These are phyloP conservation scores for Melastoma candidum DNA, from an alignment of 441 rosid genomes.

Conservation along the genomic window DNA sequence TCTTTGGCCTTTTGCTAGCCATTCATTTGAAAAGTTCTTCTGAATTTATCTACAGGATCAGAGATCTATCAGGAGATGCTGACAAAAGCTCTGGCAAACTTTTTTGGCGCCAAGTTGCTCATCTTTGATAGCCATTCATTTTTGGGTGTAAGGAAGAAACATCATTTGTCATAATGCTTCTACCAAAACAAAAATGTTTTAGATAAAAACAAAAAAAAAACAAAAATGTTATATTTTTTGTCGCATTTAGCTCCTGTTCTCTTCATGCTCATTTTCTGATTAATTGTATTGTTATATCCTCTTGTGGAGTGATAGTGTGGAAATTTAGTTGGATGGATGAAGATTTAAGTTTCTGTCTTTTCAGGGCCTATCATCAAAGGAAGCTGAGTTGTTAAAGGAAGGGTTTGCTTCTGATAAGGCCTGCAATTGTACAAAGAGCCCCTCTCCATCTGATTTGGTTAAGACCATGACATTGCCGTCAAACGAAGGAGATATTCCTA, in stretches of 20 bases:
- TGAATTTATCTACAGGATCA: constrained; percentile 47
- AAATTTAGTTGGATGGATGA: background rate
- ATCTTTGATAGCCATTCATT: constrained; percentile 65
- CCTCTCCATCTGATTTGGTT: constrained; percentile 29
- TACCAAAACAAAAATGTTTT: background rate
- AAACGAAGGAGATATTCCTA: constrained; percentile 46
- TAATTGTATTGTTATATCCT: no score
- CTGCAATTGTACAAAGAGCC: constrained; percentile 32
- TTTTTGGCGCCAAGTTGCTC: constrained; percentile 70
- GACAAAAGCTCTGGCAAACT: constrained; percentile 79
- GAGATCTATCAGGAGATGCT: constrained; percentile 91
- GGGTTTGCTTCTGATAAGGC: constrained; percentile 49
- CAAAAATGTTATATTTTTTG: constrained; percentile 2
- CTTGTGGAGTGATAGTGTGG: background rate
- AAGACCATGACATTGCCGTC: constrained; percentile 31
- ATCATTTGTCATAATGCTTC: constrained; percentile 14
- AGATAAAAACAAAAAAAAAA: constrained; percentile 10
- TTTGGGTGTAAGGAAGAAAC: constrained; percentile 60
- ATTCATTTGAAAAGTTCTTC: constrained; percentile 6
- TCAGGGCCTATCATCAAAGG: constrained; percentile 78
- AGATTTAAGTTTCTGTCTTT: constrained; percentile 12
- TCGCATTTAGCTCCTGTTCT: background rate
- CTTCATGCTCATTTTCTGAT: background rate
- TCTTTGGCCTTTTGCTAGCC: background rate
- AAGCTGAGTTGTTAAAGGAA: constrained; percentile 64